phyloP scores from a whole-genome alignment of 2,329 filamentous ascomycete species.

The Aspergillus fischeri region DNA sequence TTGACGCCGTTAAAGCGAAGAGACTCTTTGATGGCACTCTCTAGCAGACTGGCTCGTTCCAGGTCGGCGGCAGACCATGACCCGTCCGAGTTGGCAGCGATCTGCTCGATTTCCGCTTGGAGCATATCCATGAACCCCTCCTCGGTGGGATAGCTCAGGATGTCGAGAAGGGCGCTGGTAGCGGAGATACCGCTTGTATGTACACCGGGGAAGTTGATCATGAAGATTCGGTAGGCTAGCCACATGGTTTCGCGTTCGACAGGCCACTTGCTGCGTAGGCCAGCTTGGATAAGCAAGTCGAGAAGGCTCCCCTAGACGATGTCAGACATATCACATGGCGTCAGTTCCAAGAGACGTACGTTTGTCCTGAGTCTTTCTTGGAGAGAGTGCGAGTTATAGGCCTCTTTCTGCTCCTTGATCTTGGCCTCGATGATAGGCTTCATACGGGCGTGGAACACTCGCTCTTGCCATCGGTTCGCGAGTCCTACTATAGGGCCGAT shows the following conservation, averaged over 20 bases:
- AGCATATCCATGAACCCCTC: conserved; percentile 2
- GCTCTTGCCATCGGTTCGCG: conserved; percentile 8
- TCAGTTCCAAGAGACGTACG: not conserved
- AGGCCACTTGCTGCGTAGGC: conserved; percentile 12
- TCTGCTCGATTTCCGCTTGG: conserved; percentile 5
- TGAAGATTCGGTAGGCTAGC: conserved; percentile 12
- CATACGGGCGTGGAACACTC: conserved; percentile 8
- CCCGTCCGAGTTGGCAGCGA: not conserved
- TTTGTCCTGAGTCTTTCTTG: conserved; percentile 5
- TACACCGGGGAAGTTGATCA: conserved; percentile 14
- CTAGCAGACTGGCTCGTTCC: conserved; percentile 4
- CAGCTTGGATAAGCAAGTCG: conserved; percentile 9
- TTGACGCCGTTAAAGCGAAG: conserved; percentile 13
- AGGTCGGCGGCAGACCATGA: conserved; percentile 9
- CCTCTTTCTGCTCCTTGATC: conserved; percentile 7
- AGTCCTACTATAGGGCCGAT: conserved; percentile 10
- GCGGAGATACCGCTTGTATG: conserved; percentile 12
- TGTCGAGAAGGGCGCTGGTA: conserved; percentile 10
- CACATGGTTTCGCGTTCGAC: conserved; percentile 11
- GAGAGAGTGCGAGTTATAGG: not conserved
- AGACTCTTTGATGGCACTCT: conserved; percentile 11
- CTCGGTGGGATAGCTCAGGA: conserved; percentile 3
- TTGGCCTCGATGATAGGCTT: conserved; percentile 10
- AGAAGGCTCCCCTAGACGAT: conserved; percentile 5
- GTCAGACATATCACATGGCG: not conserved